Base-by-base conservation (phyloP, 192 early-diverging fungal species). In the Podila minutissima region DNA sequence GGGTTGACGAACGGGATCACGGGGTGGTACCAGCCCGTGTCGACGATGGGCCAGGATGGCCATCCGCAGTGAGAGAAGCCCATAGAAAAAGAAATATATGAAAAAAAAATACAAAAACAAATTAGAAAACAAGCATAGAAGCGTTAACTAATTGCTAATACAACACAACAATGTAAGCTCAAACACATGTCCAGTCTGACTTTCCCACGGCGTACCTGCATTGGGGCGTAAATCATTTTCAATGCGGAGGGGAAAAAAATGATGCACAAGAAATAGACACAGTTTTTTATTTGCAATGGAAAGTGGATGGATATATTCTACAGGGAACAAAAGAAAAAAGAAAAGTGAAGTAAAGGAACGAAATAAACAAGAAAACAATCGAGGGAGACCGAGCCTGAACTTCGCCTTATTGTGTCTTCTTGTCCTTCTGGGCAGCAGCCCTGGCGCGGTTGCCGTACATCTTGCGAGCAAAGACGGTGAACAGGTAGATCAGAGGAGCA, bases 401-500 rank as follows among this genome's bases (percentile, higher is more conserved):
- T 7, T 41, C 41, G 41, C 15, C 41, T 20, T 20, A 19, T 17
- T 53, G 15, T 2, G 28, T 3, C 3, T 58, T 50, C 29, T 73
- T 62, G 64, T 67, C 48, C 51, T 28, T 73, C 6, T 69, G 31
- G 28, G 72, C 63, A 41, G 57, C 55, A 17, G 50, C 59, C 29
- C 57, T 68, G 4, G 28, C 33, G 28, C 71, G 37, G 41, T 69
- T 71, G 41, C 72, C 76, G 51, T 93, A 93, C 20, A 86, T 92
- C 67, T 85, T 84, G 20, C 81, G 74, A 50, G 89, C 89, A 76
- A 93, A 93, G 28, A 89, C 75, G 1, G 86, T 82, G 83, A 93
- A 93, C 66, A 93, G 73, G 64, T 83, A 85, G 62, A 87, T 89
- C 48, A 93, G 81, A 5, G 91, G 89, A 11, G 88, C 38, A 11